These are phyloP conservation scores for Nitzschia palea DNA, from an alignment of 108 stramenopile species.

Conservation along the genomic window DNA sequence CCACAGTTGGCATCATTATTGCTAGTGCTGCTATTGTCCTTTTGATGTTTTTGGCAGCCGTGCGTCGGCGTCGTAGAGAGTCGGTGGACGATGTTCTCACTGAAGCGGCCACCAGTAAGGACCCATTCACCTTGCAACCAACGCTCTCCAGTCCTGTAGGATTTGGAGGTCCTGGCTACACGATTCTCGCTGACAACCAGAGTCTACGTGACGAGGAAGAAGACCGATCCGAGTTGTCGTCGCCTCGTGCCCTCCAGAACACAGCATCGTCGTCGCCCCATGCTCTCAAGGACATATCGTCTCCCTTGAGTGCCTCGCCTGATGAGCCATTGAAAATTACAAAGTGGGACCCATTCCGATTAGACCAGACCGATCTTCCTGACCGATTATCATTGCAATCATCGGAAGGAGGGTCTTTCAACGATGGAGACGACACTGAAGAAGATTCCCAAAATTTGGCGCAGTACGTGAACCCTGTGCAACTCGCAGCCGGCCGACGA, in stretches of 20 bases:
- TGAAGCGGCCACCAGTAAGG: not conserved
- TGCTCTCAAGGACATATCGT: too few species aligned
- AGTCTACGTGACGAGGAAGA: not conserved
- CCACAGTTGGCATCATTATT: slow-evolving; percentile 1
- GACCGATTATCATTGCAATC: not conserved
- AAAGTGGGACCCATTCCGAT: not conserved
- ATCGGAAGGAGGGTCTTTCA: not conserved
- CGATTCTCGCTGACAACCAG: not conserved
- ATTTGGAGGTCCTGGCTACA: not conserved
- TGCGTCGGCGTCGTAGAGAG: not conserved
- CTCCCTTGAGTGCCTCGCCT: too few species aligned
- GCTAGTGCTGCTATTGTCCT: not conserved
- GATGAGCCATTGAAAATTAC: not conserved
- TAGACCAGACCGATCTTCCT: slow-evolving; percentile 2
- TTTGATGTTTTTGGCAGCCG: not conserved
- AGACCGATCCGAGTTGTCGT: too few species aligned
- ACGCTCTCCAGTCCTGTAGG: not conserved
- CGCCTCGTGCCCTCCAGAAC: too few species aligned
- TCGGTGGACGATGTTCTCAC: not conserved
- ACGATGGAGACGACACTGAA: slow-evolving; percentile 1
- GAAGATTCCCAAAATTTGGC: not conserved
- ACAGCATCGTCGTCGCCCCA: too few species aligned
- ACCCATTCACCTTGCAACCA: not conserved
- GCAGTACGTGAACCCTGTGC: not conserved
- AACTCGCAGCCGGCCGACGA: not conserved